Conservation (phyloP, 768 basidiomycete species). For the Piloderma croceum region DNA sequence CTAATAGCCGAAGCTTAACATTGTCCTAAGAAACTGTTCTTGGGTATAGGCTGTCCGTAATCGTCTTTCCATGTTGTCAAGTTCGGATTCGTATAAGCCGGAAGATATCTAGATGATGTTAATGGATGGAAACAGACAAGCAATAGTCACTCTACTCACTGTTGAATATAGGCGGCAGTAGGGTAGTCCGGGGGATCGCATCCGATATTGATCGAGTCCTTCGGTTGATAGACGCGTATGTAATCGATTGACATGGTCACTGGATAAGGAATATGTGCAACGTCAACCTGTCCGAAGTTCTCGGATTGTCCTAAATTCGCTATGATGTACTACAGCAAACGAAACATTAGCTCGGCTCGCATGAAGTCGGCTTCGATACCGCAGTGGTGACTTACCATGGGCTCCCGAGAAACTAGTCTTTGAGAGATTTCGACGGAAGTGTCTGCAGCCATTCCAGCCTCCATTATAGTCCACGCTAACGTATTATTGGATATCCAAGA, state of each 20-base stretch:
- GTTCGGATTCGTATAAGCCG: conserved; percentile 81
- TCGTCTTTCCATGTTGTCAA: conserved; percentile 69
- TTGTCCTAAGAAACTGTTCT: conserved; percentile 53
- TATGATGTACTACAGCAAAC: conserved; percentile 62
- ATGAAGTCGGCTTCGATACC: conserved; percentile 34
- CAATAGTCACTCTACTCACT: conserved; percentile 33
- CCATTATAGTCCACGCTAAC: conserved; percentile 65
- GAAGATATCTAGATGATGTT: conserved; percentile 35
- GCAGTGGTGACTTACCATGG: conserved; percentile 48
- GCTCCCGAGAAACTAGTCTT: conserved; percentile 63
- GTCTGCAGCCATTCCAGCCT: conserved; percentile 56
- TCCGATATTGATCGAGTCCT: conserved; percentile 65
- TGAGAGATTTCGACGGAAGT: conserved; percentile 42
- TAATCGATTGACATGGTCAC: conserved; percentile 70
- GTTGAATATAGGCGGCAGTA: conserved; percentile 74
- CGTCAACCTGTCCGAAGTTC: conserved; percentile 74
- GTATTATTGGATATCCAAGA: conserved; percentile 65
- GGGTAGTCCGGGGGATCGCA: conserved; percentile 80
- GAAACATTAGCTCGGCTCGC: too few relatives aligned
- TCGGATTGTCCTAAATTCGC: conserved; percentile 79
- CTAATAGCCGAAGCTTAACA: too few relatives aligned
- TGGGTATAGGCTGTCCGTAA: conserved; percentile 63
- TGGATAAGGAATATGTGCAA: conserved; percentile 44
- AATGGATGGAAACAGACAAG: conserved; percentile 5
- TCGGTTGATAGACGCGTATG: conserved; percentile 85